Evolutionary conservation across 1,139 yeast species (phyloP).

Genomic region (Taphrina pruni): DNA sequence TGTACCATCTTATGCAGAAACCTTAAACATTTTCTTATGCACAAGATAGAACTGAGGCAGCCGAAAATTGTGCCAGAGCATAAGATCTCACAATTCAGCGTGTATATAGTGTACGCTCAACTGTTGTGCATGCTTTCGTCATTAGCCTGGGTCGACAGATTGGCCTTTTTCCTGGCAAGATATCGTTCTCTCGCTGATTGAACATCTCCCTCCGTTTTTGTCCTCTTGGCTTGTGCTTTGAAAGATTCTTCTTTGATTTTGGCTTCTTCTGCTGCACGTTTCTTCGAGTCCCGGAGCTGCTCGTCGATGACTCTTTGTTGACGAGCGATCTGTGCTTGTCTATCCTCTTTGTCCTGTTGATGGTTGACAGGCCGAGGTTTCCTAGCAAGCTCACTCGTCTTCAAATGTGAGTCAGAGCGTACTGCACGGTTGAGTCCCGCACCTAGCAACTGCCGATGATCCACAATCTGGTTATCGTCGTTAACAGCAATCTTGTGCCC

Average conservation of each 20-base stretch:
- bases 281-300: slow-evolving; percentile 58
- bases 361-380: slow-evolving; percentile 50
- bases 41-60: too few species aligned
- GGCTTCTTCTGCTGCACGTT: slow-evolving; percentile 58
- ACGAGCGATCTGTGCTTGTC: slow-evolving; percentile 35
- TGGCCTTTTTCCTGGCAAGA: slow-evolving; percentile 48
- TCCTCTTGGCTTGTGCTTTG: slow-evolving; percentile 44
- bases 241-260: slow-evolving; percentile 36
- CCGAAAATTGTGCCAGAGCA: too few species aligned
- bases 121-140: not conserved
- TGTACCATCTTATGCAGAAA: slow-evolving; percentile 58
- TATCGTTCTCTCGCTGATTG: slow-evolving; percentile 50
- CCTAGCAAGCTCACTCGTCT: slow-evolving; percentile 51
- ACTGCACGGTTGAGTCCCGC: slow-evolving; percentile 49
- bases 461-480: slow-evolving; percentile 50
- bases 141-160: not conserved
- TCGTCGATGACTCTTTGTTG: slow-evolving; percentile 60
- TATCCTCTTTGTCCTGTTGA: slow-evolving; percentile 21
- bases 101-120: not conserved
- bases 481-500: slow-evolving; percentile 47
- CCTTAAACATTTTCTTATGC: not conserved
- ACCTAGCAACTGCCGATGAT: slow-evolving; percentile 48
- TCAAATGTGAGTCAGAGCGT: slow-evolving; percentile 33
- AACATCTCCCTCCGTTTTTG: slow-evolving; percentile 45
- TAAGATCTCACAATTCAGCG: too few species aligned